Percentiles rank a stretch among this genome's conserved stretches.
phyloP scores from a whole-genome alignment of 2,329 filamentous ascomycete species.

The Didymella sp. region DNA sequence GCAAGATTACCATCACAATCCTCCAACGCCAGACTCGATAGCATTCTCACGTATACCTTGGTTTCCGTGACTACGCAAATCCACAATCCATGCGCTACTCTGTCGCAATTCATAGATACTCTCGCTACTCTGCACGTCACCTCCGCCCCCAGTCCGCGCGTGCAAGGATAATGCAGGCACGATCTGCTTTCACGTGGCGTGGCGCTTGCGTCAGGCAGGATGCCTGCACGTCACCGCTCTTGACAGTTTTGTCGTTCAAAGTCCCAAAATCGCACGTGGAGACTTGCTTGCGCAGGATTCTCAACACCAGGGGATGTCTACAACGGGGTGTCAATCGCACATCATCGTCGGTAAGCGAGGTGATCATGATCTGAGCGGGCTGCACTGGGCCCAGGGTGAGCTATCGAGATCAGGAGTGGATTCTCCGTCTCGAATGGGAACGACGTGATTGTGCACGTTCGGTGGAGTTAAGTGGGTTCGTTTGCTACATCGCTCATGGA shows the following conservation, averaged over 20 bases:
- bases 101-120: background rate
- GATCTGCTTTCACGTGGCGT: background rate
- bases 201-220: background rate
- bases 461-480: background rate
- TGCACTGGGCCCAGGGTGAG: background rate
- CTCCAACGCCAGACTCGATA: too few relatives aligned
- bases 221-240: background rate
- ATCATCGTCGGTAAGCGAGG: slow-evolving; percentile 1
- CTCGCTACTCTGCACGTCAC: too few relatives aligned
- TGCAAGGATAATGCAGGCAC: background rate
- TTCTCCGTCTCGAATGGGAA: background rate
- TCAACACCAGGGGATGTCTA: background rate
- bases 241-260: background rate
- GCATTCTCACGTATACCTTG: too few relatives aligned
- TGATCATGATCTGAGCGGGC: slow-evolving; percentile 3
- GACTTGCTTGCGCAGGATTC: background rate
- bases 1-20: background rate
- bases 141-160: too few relatives aligned
- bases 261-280: background rate
- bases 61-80: background rate
- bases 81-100: background rate
- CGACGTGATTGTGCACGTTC: background rate
- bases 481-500: background rate
- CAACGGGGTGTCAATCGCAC: background rate
- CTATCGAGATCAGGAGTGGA: background rate